Evolutionary conservation across 1,139 yeast species (phyloP).

Genomic region (Meyerozyma carpophila): DNA sequence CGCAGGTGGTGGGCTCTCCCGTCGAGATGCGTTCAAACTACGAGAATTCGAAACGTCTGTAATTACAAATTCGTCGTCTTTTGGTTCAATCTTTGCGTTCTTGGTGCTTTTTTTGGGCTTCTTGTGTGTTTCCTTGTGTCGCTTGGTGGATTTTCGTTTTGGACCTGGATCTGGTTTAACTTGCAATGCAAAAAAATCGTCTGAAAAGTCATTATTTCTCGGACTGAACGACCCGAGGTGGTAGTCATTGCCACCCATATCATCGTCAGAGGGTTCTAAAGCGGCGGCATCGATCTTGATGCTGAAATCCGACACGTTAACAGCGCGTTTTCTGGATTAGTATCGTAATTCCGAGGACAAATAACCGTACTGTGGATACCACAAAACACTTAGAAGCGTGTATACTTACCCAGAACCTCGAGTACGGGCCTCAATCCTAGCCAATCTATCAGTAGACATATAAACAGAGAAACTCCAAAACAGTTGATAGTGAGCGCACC

Average conservation of each 20-base stretch:
- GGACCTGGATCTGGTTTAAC: not conserved
- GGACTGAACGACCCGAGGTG: not conserved
- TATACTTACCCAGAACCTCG: conserved; percentile 42
- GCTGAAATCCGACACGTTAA: conserved; percentile 7
- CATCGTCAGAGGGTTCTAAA: conserved; percentile 4
- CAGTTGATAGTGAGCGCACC: conserved; percentile 10
- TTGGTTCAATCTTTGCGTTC: not conserved
- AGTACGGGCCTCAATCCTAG: conserved; percentile 22
- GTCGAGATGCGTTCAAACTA: not conserved
- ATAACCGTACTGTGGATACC: not conserved
- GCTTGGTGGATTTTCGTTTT: not conserved
- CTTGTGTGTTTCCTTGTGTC: not conserved
- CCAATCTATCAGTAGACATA: conserved; percentile 11
- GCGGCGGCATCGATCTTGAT: conserved; percentile 8
- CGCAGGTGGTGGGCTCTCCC: not conserved
- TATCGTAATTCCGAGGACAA: not conserved
- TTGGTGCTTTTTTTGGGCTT: not conserved
- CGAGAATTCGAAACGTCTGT: not conserved
- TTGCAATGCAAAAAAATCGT: not conserved
- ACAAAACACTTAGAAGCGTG: not conserved
- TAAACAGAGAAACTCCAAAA: conserved; percentile 1
- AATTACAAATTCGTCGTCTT: not conserved
- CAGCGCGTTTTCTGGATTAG: conserved; percentile 6
- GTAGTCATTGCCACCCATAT: not conserved
- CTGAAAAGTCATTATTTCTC: not conserved